Conservation (phyloP, 2,329 filamentous ascomycete genomes). For the Xylaria multiplex region DNA sequence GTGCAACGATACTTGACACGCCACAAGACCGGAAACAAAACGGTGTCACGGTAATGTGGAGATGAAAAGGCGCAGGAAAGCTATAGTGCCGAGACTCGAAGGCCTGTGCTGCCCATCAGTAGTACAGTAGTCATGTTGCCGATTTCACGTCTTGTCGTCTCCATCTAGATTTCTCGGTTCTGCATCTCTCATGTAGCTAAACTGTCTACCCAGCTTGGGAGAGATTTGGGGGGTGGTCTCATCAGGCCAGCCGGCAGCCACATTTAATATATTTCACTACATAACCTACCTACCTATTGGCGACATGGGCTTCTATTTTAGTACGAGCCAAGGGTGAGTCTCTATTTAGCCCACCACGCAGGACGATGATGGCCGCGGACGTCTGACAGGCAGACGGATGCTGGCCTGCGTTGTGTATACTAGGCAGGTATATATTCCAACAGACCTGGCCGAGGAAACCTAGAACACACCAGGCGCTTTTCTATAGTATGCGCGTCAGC, state of each 20-base stretch:
- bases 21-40: constrained; percentile 37
- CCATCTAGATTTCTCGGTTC: constrained; percentile 39
- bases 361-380: constrained; percentile 28
- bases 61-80: constrained; percentile 31
- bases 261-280: constrained; percentile 47
- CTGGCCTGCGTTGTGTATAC: background rate
- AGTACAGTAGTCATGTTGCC: constrained; percentile 18
- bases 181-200: constrained; percentile 38
- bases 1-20: constrained; percentile 35
- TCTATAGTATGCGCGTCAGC: constrained; percentile 4
- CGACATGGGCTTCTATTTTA: constrained; percentile 33
- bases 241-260: constrained; percentile 35
- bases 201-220: constrained; percentile 25
- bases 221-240: constrained; percentile 29
- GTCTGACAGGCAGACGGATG: constrained; percentile 27
- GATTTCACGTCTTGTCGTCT: constrained; percentile 17
- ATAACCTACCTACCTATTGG: constrained; percentile 38
- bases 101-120: constrained; percentile 22
- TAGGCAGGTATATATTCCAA: background rate
- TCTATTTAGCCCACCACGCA: constrained; percentile 31
- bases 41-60: constrained; percentile 38
- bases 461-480: constrained; percentile 1
- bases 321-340: constrained; percentile 17
- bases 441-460: background rate
- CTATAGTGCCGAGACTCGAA: constrained; percentile 30